Base-by-base conservation (phyloP, 1,139 yeast genomes). In the Arxiozyma telluris region DNA sequence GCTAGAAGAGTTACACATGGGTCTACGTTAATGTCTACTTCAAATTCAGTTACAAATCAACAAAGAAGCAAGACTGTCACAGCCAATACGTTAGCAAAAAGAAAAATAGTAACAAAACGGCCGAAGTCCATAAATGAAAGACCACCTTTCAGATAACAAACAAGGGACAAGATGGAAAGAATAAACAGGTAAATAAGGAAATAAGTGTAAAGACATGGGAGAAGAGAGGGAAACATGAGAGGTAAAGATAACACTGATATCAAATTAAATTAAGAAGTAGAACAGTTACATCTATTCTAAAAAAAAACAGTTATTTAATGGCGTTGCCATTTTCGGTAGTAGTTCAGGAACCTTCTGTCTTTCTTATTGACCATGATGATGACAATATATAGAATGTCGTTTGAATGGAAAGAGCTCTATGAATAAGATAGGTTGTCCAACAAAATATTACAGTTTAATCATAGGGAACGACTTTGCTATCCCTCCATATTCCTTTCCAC, bases 91-190 rank as follows among this genome's bases (percentile, higher is more conserved):
- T 44, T 18, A 25, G 8, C 21, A 50, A 47, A 23, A 53, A 48
- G 41, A 41, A 50, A 44, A 27, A 49, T 17, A 11, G 11, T 30
- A 12, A 34, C 49, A 15, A 46, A 38, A 17, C 39, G 1, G 25
- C 53, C 60, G 6, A 49, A 44, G 34, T 45, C 54, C 4, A 41
- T 50, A 42, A 52, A 44, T 23, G 52, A 55, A 25, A 59, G 68
- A 49, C 66, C 67, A 4, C 68, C 68, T 4, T 65, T 65, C 52
- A 61, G 66, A 50, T 64, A 50, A 34, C 6, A 34, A 34, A 15
- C 39, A 34, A 34, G 8, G 8, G n/a, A 6, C 2, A 34, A 34
- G 17, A 34, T 15, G n/a, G 6, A 15, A 15, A 34, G n/a, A 34
- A 34, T 34, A 34, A 34, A 34, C 17, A 34, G n/a, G 12, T 15